Evolutionary conservation across 2,329 filamentous ascomycete species (phyloP).

Genomic region (Gnomoniopsis sp.): DNA sequence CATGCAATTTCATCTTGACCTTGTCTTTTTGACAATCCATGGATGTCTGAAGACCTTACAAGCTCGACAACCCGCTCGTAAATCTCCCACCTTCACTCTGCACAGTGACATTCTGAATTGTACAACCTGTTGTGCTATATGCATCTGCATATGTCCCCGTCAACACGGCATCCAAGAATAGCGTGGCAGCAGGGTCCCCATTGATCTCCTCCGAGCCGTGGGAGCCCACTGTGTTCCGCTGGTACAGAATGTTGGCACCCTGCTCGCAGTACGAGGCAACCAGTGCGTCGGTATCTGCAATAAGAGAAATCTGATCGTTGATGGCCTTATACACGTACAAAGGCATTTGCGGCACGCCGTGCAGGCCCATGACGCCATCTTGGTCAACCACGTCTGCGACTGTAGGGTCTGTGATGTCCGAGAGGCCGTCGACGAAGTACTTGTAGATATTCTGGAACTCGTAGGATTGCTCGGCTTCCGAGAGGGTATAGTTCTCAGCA

Average conservation of each 20-base stretch:
- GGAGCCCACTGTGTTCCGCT: conserved; percentile 37
- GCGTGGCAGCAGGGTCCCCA: conserved; percentile 21
- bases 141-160: conserved; percentile 12
- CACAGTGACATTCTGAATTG: conserved; percentile 18
- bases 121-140: conserved; percentile 17
- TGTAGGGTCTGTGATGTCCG: conserved; percentile 22
- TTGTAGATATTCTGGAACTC: conserved; percentile 32
- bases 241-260: conserved; percentile 41
- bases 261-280: conserved; percentile 35
- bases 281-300: conserved; percentile 39
- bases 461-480: conserved; percentile 27
- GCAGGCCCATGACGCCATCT: conserved; percentile 32
- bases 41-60: background rate
- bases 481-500: conserved; percentile 24
- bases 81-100: background rate
- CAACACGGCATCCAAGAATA: conserved; percentile 22
- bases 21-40: no score
- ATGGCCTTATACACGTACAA: conserved; percentile 45
- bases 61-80: background rate
- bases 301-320: conserved; percentile 37
- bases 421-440: conserved; percentile 38
- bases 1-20: no score
- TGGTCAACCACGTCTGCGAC: conserved; percentile 25
- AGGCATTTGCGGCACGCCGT: conserved; percentile 42
- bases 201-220: conserved; percentile 32